Base-by-base conservation (phyloP, 139 green algal genomes). In the Microglena sp. region DNA sequence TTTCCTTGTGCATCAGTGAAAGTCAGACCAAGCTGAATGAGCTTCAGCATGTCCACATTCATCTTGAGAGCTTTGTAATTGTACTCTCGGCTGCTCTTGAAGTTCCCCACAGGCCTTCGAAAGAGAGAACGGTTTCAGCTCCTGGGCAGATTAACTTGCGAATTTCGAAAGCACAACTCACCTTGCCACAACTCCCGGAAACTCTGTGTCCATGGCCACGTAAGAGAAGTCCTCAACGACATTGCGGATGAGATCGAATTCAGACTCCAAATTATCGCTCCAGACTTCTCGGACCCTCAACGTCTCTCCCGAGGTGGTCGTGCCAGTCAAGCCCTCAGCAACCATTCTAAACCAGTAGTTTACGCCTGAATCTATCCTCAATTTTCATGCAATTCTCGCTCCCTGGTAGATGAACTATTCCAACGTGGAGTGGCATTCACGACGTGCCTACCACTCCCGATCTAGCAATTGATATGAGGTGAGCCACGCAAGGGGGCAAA, bases 1-100 rank as follows among this genome's bases (percentile, higher is more conserved):
- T 91, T 90, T 43, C 94, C 94, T 22, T 94, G 62, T 3, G 75
- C 83, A 68, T 99, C 86, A 1, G 86, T 90, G 74, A 99, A 95
- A 30, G 94, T 99, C 2, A 99, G 77, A 0, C 94, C 94, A 45
- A 99, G 82, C 82, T 99, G 93, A 5, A 99, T 99, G 21, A 99
- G 82, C 82, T 99, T 99, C 0, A 99, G 83, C 89, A 99, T 95
- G 80, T 99, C 90, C 30, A 99, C 94, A 67, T 99, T 99, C 58
- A 87, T 86, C 64, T 89, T 95, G 55, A 78, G 60, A 6, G 73
- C 61, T 62, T 94, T 89, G 69, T 98, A 99, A 56, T 97, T 85
- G 64, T 95, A 99, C 66, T 99, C 92, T n/a, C 86, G 82, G 69
- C 70, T 87, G 77, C 83, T 95, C 67, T 93, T 96, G 75, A 97